Percentiles rank a stretch among this genome's conserved stretches.
phyloP scores from a whole-genome alignment of 768 basidiomycete species.

The Hemileccinum impolitum region DNA sequence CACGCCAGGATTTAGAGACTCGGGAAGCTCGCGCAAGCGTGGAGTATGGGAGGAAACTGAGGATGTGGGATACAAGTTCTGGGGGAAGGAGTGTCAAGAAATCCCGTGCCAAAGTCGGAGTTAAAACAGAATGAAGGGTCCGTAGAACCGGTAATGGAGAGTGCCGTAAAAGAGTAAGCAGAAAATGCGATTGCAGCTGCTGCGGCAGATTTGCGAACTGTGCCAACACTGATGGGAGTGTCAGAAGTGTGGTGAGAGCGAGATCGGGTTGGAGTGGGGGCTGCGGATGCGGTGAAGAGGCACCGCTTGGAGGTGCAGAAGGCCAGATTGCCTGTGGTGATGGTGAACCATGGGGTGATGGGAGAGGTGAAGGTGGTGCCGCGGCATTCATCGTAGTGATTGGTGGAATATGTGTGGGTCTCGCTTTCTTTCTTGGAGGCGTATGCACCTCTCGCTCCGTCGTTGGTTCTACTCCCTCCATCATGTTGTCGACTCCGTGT shows the following conservation, averaged over 20 bases:
- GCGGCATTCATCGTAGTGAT: constrained; percentile 67
- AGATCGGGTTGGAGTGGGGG: constrained; percentile 80
- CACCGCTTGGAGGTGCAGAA: constrained; percentile 76
- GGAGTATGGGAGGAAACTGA: constrained; percentile 79
- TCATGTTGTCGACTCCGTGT: constrained; percentile 51
- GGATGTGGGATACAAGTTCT: constrained; percentile 86
- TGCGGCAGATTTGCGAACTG: constrained; percentile 82
- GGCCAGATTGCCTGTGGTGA: constrained; percentile 75
- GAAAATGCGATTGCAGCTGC: constrained; percentile 86
- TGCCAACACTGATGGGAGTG: constrained; percentile 76
- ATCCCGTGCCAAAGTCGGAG: constrained; percentile 89
- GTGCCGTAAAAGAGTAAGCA: constrained; percentile 88
- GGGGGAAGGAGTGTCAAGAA: constrained; percentile 90
- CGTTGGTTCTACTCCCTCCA: constrained; percentile 72
- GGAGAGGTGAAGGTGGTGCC: constrained; percentile 80
- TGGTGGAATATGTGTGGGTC: constrained; percentile 54
- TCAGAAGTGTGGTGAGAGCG: constrained; percentile 77
- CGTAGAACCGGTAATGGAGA: constrained; percentile 90
- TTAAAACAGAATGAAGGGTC: constrained; percentile 82
- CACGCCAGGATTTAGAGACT: constrained; percentile 88
- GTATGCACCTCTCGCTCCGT: constrained; percentile 42
- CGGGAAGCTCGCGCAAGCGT: constrained; percentile 84
- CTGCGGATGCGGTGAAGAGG: constrained; percentile 65
- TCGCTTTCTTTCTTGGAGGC: constrained; percentile 74
- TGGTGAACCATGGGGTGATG: constrained; percentile 83